Evolutionary conservation across 2,329 filamentous ascomycete species (phyloP).

Genomic region (Talaromyces sp.): DNA sequence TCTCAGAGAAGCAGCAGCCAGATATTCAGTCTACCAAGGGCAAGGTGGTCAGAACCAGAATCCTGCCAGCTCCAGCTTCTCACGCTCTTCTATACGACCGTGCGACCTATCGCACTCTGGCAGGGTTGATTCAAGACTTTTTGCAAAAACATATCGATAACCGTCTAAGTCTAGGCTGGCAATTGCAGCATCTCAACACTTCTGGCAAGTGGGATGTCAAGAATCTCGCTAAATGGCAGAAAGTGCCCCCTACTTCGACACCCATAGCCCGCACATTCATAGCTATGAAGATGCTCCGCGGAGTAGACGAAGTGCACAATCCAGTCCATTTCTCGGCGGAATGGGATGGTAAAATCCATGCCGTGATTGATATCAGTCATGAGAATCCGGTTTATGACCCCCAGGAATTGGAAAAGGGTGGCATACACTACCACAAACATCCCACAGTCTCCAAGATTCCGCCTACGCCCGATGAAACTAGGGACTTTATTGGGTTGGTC

Average conservation of each 20-base stretch:
- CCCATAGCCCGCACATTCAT: constrained; percentile 77
- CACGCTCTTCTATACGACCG: constrained; percentile 83
- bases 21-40: constrained; percentile 22
- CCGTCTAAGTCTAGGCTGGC: constrained; percentile 81
- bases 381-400: constrained; percentile 89
- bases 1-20: not conserved
- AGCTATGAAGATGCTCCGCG: constrained; percentile 88
- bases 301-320: constrained; percentile 79
- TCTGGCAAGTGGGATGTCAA: constrained; percentile 98
- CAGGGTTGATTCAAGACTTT: constrained; percentile 80
- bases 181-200: constrained; percentile 80
- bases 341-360: constrained; percentile 66
- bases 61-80: constrained; percentile 73
- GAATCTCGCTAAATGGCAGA: constrained; percentile 88
- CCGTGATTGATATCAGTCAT: constrained; percentile 87
- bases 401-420: constrained; percentile 61
- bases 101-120: constrained; percentile 68
- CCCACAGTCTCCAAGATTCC: constrained; percentile 90
- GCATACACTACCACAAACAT: constrained; percentile 77
- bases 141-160: constrained; percentile 70
- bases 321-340: constrained; percentile 67
- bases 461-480: constrained; percentile 61
- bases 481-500: constrained; percentile 58
- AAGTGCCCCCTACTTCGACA: constrained; percentile 70
- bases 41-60: constrained; percentile 60